phyloP scores from a whole-genome alignment of 192 early-diverging fungal species.

The Piromyces sp. region DNA sequence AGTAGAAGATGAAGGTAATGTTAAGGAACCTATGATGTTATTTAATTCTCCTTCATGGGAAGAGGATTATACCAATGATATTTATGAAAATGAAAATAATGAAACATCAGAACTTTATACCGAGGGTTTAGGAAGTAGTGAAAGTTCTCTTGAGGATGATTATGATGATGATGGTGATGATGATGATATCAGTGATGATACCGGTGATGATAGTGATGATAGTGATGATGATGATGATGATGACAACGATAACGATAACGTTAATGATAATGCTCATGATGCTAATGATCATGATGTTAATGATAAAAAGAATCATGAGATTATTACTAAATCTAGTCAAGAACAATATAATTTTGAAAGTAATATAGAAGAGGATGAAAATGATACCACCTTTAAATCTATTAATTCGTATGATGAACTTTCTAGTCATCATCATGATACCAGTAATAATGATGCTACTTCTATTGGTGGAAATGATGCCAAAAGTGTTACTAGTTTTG shows the following conservation, averaged over 20 bases:
- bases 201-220: background rate
- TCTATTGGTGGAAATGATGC: background rate
- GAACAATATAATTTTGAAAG: background rate
- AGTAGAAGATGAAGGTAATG: conserved; percentile 17
- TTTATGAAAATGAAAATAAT: background rate
- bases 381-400: conserved; percentile 5
- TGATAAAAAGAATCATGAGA: background rate
- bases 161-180: conserved; percentile 7
- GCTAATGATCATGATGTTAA: background rate
- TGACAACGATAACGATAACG: background rate
- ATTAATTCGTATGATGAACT: background rate
- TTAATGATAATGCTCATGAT: background rate
- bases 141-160: background rate
- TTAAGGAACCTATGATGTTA: conserved; percentile 6
- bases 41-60: background rate
- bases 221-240: background rate
- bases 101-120: background rate
- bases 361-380: background rate
- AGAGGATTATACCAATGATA: background rate
- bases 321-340: background rate
- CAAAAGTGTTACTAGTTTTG: background rate
- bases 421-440: background rate
- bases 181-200: conserved; percentile 4
- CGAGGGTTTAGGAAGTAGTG: background rate
- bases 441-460: background rate